Base-by-base conservation (phyloP, 768 basidiomycete genomes). In the Termitomyces titanicus region DNA sequence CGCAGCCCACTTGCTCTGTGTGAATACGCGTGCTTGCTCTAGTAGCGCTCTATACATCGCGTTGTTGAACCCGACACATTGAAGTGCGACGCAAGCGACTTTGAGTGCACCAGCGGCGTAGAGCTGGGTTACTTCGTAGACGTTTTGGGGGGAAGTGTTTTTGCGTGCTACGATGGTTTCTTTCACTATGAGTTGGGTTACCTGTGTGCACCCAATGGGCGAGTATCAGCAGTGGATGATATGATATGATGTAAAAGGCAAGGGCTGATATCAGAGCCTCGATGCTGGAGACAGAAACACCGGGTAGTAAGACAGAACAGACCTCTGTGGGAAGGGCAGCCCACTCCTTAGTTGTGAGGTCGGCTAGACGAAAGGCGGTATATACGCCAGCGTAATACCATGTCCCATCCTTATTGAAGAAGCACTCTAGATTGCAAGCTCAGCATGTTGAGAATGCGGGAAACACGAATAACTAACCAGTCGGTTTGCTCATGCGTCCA, bases 331-430 rank as follows among this genome's bases (percentile, higher is more conserved):
- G 79, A 31, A 92, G 76, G 40, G 78, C 78, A 27, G 79, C 80
- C 84, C 87, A 92, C 66, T 92, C 89, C 52, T 81, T 81, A 8
- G 75, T 69, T 0, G 82, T 82, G 13, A 92, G 71, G 54, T 88
- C 81, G 25, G 83, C 83, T 47, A 92, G 75, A 50, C 76, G 71
- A 65, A 92, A 83, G 1, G 79, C 80, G 51, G 78, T 81, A 70
- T 92, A 92, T 3, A 81, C 77, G n/a, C 89, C 89, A 12, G 89
- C 89, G 57, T 92, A 92, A 66, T 91, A 92, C 87, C 88, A 92
- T 56, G 82, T 80, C 8, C 85, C 86, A 53, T 89, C 87, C 66
- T 84, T 89, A 68, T 84, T 86, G 61, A 84, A 92, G 68, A 92
- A 92, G 59, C 88, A 92, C 64, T 92, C 89, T 89, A 54, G 15